Conservation (phyloP, 1,284 basidiomycete species). For the Rhodotorula glutinis region DNA sequence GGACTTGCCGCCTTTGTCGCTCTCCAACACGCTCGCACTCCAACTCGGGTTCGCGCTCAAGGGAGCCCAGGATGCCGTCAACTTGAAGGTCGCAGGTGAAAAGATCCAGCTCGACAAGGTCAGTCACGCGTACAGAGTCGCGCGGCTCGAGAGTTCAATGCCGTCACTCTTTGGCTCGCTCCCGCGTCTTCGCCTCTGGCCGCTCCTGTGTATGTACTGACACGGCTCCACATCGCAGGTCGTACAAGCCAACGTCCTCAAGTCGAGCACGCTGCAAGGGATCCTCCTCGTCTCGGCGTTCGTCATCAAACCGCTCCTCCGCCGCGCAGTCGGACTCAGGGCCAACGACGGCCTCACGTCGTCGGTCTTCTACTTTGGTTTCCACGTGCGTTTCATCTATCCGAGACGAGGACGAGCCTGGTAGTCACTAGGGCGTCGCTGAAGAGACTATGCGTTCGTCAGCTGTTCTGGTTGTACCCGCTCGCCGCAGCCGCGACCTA, state of each 20-base stretch:
- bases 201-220: too few species aligned
- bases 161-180: too few species aligned
- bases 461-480: conserved; percentile 36
- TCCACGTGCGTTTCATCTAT: conserved; percentile 20
- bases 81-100: conserved; percentile 20
- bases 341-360: conserved; percentile 17
- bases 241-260: conserved; percentile 35
- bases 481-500: conserved; percentile 36
- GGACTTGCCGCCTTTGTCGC: conserved; percentile 15
- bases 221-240: conserved; percentile 14
- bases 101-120: conserved; percentile 34
- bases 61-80: conserved; percentile 28
- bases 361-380: conserved; percentile 30
- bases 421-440: background rate
- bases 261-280: conserved; percentile 30
- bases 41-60: conserved; percentile 30
- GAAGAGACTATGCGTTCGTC: background rate
- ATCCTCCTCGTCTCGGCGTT: conserved; percentile 37
- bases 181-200: background rate
- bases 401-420: background rate
- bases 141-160: too few species aligned
- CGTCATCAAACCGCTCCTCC: conserved; percentile 37
- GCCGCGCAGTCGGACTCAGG: conserved; percentile 21
- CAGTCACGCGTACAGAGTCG: background rate
- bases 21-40: conserved; percentile 24